Evolutionary conservation across 129 eudicot species (phyloP).

Genomic region (Apium graveolens): DNA sequence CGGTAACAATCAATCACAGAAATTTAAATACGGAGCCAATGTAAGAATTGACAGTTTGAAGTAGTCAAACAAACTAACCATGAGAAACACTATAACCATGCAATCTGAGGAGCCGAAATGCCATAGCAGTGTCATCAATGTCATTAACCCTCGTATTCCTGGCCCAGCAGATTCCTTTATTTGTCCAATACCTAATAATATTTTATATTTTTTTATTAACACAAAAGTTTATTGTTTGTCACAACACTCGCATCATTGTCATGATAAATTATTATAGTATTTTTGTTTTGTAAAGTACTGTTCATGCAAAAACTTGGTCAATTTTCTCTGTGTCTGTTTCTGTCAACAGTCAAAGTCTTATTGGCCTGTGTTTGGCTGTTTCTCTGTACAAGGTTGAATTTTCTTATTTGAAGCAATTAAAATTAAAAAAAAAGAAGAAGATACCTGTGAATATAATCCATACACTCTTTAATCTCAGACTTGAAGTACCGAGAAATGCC

Average conservation of each 20-base stretch:
- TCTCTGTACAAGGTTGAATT: neutral
- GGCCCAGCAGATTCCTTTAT: slow-evolving; percentile 89
- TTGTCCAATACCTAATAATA: slow-evolving; percentile 54
- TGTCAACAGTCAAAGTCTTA: neutral
- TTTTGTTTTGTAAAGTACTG: neutral
- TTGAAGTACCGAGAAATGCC: slow-evolving; percentile 75
- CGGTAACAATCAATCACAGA: neutral
- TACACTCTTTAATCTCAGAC: slow-evolving; percentile 54
- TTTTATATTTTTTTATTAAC: neutral
- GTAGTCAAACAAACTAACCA: slow-evolving; percentile 38
- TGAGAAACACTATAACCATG: slow-evolving; percentile 70
- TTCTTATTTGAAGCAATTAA: neutral
- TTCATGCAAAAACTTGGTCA: neutral
- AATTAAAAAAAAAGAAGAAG: too few relatives aligned
- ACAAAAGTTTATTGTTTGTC: neutral
- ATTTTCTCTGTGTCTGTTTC: neutral
- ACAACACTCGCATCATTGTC: neutral
- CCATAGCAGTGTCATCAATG: slow-evolving; percentile 97
- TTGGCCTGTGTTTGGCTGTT: neutral
- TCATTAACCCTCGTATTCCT: slow-evolving; percentile 74
- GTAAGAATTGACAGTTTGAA: neutral
- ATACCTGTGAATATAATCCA: slow-evolving; percentile 58
- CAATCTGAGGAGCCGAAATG: slow-evolving; percentile 71
- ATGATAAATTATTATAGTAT: neutral
- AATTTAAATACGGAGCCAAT: neutral